These are phyloP conservation scores for Blastobotrys peoriensis DNA, from an alignment of 805 yeast genomes.

Conservation along the genomic window DNA sequence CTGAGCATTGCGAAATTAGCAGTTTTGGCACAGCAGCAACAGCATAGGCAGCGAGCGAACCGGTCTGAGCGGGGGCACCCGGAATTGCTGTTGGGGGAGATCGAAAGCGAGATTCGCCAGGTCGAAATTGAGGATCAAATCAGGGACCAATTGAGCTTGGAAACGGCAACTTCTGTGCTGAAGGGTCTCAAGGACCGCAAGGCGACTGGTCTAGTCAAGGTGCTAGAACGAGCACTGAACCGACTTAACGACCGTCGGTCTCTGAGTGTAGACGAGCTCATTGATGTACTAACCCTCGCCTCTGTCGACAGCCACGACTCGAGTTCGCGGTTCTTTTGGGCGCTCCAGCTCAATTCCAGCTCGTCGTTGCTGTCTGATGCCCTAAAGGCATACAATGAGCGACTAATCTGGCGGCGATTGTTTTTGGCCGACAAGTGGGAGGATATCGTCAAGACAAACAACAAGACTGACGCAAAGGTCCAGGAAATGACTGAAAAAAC, in stretches of 20 bases:
- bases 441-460: constrained; percentile 32
- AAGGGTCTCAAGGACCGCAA: neutral
- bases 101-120: constrained; percentile 46
- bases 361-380: constrained; percentile 17
- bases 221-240: neutral
- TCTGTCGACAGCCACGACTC: constrained; percentile 30
- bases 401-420: constrained; percentile 54
- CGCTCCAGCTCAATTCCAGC: constrained; percentile 42
- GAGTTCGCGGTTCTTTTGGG: constrained; percentile 35
- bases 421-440: constrained; percentile 47
- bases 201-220: neutral
- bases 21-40: constrained; percentile 37
- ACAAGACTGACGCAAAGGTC: constrained; percentile 38
- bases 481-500: constrained; percentile 38
- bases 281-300: constrained; percentile 47
- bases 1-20: constrained; percentile 69
- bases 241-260: constrained; percentile 2
- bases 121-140: constrained; percentile 43
- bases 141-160: constrained; percentile 6
- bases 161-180: neutral
- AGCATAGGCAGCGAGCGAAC: neutral
- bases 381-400: constrained; percentile 33
- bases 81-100: constrained; percentile 33
- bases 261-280: constrained; percentile 40
- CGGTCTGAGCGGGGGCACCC: constrained; percentile 1